Percentiles rank a stretch among this genome's conserved stretches.
Conservation (phyloP, 1,139 yeast genomes). For the Geotrichum klebahnii region DNA sequence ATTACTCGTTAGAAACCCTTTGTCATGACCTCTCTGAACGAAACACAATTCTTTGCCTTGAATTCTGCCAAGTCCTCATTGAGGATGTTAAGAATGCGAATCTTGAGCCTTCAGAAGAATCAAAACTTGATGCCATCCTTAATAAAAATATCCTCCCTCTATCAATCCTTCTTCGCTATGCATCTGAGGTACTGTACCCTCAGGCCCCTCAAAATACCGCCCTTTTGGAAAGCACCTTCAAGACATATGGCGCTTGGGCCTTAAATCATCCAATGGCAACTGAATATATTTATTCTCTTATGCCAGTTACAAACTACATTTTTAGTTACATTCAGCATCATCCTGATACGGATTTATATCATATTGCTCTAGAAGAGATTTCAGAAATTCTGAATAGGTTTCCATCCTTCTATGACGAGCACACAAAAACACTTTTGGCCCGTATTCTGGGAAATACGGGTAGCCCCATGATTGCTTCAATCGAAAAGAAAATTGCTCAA, state of each 20-base stretch:
- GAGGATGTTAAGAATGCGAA: conserved; percentile 27
- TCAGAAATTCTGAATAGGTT: conserved; percentile 11
- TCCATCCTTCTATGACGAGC: conserved; percentile 12
- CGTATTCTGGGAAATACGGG: conserved; percentile 12
- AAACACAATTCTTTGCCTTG: conserved; percentile 18
- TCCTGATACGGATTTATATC: conserved; percentile 1
- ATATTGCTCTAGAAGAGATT: conserved; percentile 11
- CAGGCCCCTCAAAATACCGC: neutral
- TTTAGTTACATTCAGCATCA: conserved; percentile 2
- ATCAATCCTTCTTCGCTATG: conserved; percentile 1
- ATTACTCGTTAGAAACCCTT: neutral
- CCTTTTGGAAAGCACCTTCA: conserved; percentile 1
- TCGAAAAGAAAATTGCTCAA: conserved; percentile 5
- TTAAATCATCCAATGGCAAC: neutral
- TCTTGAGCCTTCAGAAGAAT: neutral
- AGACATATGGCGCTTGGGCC: conserved; percentile 17
- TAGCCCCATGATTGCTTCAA: conserved; percentile 1
- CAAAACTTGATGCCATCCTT: neutral
- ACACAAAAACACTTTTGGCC: conserved; percentile 5
- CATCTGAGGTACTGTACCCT: conserved; percentile 1
- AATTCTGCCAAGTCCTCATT: conserved; percentile 30
- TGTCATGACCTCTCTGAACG: conserved; percentile 4
- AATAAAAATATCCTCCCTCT: conserved; percentile 5
- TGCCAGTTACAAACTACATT: conserved; percentile 4
- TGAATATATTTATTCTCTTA: neutral